These are phyloP conservation scores for Pinus tabuliformis DNA, from an alignment of 75 land plant species.

Conservation along the genomic window DNA sequence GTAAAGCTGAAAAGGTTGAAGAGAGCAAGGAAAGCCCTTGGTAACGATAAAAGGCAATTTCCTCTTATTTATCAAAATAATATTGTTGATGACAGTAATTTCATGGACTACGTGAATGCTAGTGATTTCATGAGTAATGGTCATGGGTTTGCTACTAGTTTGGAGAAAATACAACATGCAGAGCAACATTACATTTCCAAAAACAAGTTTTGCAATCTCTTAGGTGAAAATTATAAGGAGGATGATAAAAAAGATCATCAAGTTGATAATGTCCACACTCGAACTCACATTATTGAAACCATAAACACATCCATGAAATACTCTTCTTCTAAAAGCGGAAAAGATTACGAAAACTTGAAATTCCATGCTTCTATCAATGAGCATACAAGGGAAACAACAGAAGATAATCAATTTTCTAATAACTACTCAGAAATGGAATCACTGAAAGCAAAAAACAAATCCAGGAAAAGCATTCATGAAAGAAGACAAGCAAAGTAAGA, in stretches of 20 bases:
- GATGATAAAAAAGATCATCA: constrained; percentile 6
- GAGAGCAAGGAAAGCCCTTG: constrained; percentile 17
- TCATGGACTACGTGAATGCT: constrained; percentile 2
- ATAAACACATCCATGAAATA: not conserved
- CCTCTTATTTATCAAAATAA: not conserved
- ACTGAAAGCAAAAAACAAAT: not conserved
- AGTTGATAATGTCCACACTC: not conserved
- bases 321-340: not conserved
- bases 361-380: not conserved
- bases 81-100: not conserved
- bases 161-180: constrained; percentile 1
- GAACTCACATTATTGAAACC: not conserved
- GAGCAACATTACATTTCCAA: not conserved
- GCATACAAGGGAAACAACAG: not conserved
- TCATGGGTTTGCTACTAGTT: constrained; percentile 7
- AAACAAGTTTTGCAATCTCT: not conserved
- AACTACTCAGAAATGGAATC: not conserved
- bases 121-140: not conserved
- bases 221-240: not conserved
- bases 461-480: constrained; percentile 7
- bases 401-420: not conserved
- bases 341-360: not conserved
- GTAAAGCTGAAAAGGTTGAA: constrained; percentile 36
- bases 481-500: not conserved
- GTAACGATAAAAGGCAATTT: not conserved